Conservation (phyloP, 2,329 filamentous ascomycete species). For the Diaporthe vaccinii region DNA sequence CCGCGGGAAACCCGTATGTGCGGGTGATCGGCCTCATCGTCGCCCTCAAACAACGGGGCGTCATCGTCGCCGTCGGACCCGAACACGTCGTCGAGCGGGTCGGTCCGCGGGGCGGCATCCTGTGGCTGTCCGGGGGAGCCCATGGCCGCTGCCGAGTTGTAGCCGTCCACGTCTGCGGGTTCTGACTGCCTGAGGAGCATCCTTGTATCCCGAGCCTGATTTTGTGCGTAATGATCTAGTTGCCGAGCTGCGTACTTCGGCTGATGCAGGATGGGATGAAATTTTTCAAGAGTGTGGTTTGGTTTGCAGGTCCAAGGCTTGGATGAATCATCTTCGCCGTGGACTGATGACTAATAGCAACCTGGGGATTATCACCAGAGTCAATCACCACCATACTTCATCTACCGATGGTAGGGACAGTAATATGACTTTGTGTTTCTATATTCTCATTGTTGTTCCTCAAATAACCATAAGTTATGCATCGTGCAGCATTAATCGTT, state of each 20-base stretch:
- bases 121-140: conserved; percentile 4
- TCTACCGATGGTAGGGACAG: background rate
- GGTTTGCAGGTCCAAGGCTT: background rate
- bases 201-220: background rate
- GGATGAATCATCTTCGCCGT: background rate
- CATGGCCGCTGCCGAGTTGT: conserved; percentile 27
- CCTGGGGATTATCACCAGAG: background rate
- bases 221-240: rapidly evolving
- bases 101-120: conserved; percentile 18
- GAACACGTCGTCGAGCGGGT: conserved; percentile 41
- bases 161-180: conserved; percentile 39
- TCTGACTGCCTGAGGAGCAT: conserved; percentile 41
- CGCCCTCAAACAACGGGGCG: background rate
- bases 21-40: background rate
- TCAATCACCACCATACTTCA: background rate
- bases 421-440: background rate
- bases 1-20: background rate
- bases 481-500: background rate
- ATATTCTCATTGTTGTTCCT: background rate
- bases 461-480: rapidly evolving
- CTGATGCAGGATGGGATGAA: background rate
- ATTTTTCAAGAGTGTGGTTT: background rate
- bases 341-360: conserved; percentile 2
- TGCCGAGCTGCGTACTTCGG: background rate
- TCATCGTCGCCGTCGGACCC: conserved; percentile 33